Base-by-base conservation (phyloP, 1,284 basidiomycete genomes). In the Puccinia polysora region DNA sequence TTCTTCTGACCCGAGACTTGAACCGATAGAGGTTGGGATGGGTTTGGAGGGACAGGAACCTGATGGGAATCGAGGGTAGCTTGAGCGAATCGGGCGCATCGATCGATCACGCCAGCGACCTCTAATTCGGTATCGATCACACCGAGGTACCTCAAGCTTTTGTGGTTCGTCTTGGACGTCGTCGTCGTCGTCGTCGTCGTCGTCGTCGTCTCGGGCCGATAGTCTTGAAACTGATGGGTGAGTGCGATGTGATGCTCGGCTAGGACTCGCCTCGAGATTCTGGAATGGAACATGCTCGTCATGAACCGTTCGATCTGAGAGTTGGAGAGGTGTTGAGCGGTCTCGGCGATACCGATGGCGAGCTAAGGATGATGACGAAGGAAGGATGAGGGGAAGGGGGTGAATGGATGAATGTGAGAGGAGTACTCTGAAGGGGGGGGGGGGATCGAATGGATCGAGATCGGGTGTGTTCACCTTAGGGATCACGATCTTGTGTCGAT, bases 181-280 rank as follows among this genome's bases (percentile, higher is more conserved):
- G 43, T 30, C n/a, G 34, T 25, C 7, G 43, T 60, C 56, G 15
- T 58, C 78, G 80, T 36, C n/a, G n/a, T 74, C 59, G 14, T 68
- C 62, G 45, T 75, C 73, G n/a, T n/a, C n/a, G n/a, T n/a, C n/a
- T n/a, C n/a, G n/a, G n/a, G n/a, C n/a, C n/a, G n/a, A n/a, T n/a
- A n/a, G 32, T 74, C 75, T 49, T 73, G 73, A 53, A 79, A 78
- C 68, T 82, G 82, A 25, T 81, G 78, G 74, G 83, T 77, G 30
- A 83, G 83, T 45, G 84, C 84, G 68, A 94, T 86, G 76, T 95
- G 91, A 77, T 95, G 91, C 78, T 94, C 89, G 1, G 88, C 89
- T 34, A 95, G 83, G 32, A 95, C 91, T 49, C 92, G 85, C 28
- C 91, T 84, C 8, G 91, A 92, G 78, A 95, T 92, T 65, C 92